phyloP scores from a whole-genome alignment of 139 green algal genomes.

The Chlamydomonas sp. region DNA sequence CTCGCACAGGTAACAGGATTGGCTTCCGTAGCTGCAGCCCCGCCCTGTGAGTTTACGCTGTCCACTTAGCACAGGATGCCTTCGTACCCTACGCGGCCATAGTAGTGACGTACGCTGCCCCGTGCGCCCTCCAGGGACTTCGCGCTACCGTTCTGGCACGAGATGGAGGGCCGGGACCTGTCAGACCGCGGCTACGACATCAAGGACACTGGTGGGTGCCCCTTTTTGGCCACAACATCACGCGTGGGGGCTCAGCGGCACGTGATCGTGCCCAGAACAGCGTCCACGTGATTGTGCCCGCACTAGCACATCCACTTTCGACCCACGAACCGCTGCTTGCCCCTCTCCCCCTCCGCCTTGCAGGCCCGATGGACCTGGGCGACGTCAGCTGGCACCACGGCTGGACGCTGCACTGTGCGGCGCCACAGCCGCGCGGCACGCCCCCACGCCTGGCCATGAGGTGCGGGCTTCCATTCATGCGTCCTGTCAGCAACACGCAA shows the following conservation, averaged over 20 bases:
- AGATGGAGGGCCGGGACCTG: slow-evolving; percentile 58
- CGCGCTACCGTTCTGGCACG: slow-evolving; percentile 75
- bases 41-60: too few species aligned
- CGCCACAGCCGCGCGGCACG: slow-evolving; percentile 52
- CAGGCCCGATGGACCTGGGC: slow-evolving; percentile 62
- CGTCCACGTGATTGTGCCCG: too few species aligned
- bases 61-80: too few species aligned
- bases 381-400: slow-evolving; percentile 74
- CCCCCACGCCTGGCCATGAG: slow-evolving; percentile 46
- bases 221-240: background rate
- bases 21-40: too few species aligned
- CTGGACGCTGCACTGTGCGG: slow-evolving; percentile 71
- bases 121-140: slow-evolving; percentile 56
- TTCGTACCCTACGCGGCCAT: too few species aligned
- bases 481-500: too few species aligned
- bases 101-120: too few species aligned
- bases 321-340: background rate
- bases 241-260: background rate
- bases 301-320: too few species aligned
- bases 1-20: slow-evolving; percentile 44
- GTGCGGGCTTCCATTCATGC: background rate
- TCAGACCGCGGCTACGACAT: slow-evolving; percentile 58
- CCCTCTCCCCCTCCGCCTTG: background rate
- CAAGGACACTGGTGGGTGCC: slow-evolving; percentile 46
- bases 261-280: background rate